phyloP scores from a whole-genome alignment of 148 eudicot species.

The Nyssa sinensis region DNA sequence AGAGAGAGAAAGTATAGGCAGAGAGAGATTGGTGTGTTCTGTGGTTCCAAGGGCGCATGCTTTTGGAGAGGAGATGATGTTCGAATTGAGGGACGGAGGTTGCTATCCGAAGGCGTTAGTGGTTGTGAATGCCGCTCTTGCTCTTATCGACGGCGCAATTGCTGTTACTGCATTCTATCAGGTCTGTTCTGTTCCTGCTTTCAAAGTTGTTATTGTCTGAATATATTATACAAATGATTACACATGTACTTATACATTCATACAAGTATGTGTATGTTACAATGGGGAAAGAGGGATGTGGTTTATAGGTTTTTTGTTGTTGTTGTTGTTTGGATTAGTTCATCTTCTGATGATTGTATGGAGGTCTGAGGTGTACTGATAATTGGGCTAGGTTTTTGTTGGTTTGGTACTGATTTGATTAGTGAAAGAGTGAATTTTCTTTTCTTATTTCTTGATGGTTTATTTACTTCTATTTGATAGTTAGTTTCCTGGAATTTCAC shows the following conservation, averaged over 20 bases:
- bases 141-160: slow-evolving; percentile 53
- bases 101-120: slow-evolving; percentile 52
- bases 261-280: neutral
- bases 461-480: neutral
- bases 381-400: neutral
- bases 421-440: neutral
- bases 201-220: neutral
- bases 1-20: neutral
- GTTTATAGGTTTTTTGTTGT: slow-evolving; percentile 5
- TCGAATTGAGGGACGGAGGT: slow-evolving; percentile 41
- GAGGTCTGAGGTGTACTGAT: neutral
- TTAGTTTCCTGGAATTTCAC: neutral
- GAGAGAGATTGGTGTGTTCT: neutral
- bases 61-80: slow-evolving; percentile 26
- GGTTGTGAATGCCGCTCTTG: slow-evolving; percentile 49
- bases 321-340: slow-evolving; percentile 24
- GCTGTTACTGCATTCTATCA: slow-evolving; percentile 66
- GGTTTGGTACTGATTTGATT: neutral
- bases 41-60: neutral
- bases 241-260: neutral
- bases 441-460: too few species aligned
- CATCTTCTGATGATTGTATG: neutral
- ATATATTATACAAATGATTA: neutral
- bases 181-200: slow-evolving; percentile 31
- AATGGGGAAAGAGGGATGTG: neutral